Conservation (phyloP, 805 yeast species). For the Wickerhamia fluorescens region DNA sequence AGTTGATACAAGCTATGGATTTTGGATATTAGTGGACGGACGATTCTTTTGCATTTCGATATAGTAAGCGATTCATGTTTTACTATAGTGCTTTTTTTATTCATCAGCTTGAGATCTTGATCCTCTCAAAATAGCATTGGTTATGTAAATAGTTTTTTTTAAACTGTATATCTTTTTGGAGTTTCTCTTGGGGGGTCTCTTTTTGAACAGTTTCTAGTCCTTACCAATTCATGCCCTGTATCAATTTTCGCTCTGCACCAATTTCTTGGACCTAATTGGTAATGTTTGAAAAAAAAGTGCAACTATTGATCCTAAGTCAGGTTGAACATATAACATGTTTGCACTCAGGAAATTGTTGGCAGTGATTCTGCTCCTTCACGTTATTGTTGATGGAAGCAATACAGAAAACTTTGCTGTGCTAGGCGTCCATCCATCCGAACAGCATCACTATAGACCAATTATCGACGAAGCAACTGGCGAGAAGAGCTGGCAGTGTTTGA, state of each 20-base stretch:
- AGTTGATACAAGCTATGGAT: conserved; percentile 27
- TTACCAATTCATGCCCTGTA: conserved; percentile 3
- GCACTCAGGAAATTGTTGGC: too few species aligned
- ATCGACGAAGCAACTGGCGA: conserved; percentile 1
- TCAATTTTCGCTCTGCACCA: too few species aligned
- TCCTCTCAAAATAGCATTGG: conserved; percentile 1
- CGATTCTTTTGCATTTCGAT: conserved; percentile 25
- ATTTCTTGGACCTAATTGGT: too few species aligned
- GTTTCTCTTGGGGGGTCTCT: neutral
- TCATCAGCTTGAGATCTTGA: too few species aligned
- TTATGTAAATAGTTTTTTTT: neutral
- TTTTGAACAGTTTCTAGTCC: neutral
- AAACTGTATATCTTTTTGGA: neutral
- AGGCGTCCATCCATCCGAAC: conserved; percentile 2
- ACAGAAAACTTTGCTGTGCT: conserved; percentile 2
- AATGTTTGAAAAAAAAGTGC: too few species aligned
- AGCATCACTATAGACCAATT: conserved; percentile 1
- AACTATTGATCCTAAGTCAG: too few species aligned
- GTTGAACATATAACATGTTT: too few species aligned
- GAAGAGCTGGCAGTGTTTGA: conserved; percentile 59
- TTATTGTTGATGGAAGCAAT: too few species aligned
- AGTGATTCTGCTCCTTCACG: too few species aligned
- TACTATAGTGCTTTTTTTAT: too few species aligned
- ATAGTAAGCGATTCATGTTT: conserved; percentile 3
- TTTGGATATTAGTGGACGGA: conserved; percentile 31